phyloP scores from a whole-genome alignment of 257 asterid species.

The Scutellaria barbata region DNA sequence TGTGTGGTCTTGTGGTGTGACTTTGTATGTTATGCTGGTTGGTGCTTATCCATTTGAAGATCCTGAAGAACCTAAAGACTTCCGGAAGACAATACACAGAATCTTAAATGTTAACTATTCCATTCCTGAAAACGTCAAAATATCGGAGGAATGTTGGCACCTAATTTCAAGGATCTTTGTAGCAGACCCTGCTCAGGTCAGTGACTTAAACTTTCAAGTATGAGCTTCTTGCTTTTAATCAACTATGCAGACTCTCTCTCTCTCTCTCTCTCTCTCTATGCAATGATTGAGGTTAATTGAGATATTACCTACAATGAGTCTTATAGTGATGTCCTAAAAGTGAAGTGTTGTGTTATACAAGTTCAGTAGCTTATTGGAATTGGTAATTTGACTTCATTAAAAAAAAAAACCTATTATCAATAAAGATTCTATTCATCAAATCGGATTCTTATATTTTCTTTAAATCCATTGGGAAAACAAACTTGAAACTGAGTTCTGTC shows the following conservation, averaged over 20 bases:
- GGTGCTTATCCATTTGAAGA: conserved; percentile 94
- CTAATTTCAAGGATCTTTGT: conserved; percentile 78
- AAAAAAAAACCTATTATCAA: too few species aligned
- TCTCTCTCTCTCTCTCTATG: too few species aligned
- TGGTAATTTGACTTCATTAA: too few species aligned
- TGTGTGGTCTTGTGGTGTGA: conserved; percentile 96
- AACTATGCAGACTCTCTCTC: too few species aligned
- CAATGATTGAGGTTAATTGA: too few species aligned
- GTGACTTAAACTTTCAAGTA: conserved; percentile 32
- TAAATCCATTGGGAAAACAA: neutral
- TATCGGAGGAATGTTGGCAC: conserved; percentile 72
- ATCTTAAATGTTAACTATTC: conserved; percentile 67
- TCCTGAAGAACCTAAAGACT: conserved; percentile 83
- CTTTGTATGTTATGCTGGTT: conserved; percentile 83
- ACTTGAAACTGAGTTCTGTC: neutral
- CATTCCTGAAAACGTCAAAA: conserved; percentile 61
- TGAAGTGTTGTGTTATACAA: too few species aligned
- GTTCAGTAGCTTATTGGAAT: too few species aligned
- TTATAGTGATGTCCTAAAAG: too few species aligned
- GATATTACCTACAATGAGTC: too few species aligned
- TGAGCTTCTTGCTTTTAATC: neutral
- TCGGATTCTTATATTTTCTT: too few species aligned
- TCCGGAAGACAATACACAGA: conserved; percentile 80
- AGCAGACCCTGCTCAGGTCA: conserved; percentile 71
- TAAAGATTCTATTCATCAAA: too few species aligned